Base-by-base conservation (phyloP, 1,139 yeast genomes). In the Taiozyma sp. region DNA sequence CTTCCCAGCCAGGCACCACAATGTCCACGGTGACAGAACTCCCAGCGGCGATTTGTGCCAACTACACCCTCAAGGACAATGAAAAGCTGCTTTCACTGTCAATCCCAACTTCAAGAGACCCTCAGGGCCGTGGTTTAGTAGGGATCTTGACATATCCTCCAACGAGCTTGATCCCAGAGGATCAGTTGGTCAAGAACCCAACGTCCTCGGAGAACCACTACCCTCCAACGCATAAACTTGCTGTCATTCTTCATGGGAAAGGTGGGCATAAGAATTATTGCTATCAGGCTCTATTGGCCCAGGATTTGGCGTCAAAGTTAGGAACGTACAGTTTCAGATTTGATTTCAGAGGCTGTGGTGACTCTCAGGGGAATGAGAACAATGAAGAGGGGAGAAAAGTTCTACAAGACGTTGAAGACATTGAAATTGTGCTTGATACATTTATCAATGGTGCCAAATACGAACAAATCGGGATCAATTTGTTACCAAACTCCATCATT, bases 301-400 rank as follows among this genome's bases (percentile, higher is more conserved):
- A 80, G 44, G 68, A 69, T 38, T 66, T 92, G 49, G 84, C 93
- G 0, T 67, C 72, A 7, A 74, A 77, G 28, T 67, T 78, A 54
- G 96, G 96, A 0, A 71, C 82, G 48, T 80, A 76, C 65, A 77
- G 84, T 1, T 73, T 87, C 48, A 71, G 97, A 58, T 84, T 91
- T 57, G 97, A 92, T 66, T 92, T 92, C 61, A 73, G 97, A 53
- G 89, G 88, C 9, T 85, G 95, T 66, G 98, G 97, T 1, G 79
- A 78, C 53, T 87, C 96, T 4, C 84, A 79, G 34, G 84, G 79
- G 30, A 78, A 76, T 53, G 73, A 65, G 8, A 72, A 75, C 50
- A 63, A 64, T 0, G 50, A 58, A 3, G 44, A 40, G 2, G 93
- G 93, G 0, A 74, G 97, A 51, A 70, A 78, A 0, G 64, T 89